A percentile compares a stretch with the other conserved stretches of the same genome.
Evolutionary conservation across 2,329 filamentous ascomycete genomes (phyloP).

Genomic region (Phialophora chinensis): DNA sequence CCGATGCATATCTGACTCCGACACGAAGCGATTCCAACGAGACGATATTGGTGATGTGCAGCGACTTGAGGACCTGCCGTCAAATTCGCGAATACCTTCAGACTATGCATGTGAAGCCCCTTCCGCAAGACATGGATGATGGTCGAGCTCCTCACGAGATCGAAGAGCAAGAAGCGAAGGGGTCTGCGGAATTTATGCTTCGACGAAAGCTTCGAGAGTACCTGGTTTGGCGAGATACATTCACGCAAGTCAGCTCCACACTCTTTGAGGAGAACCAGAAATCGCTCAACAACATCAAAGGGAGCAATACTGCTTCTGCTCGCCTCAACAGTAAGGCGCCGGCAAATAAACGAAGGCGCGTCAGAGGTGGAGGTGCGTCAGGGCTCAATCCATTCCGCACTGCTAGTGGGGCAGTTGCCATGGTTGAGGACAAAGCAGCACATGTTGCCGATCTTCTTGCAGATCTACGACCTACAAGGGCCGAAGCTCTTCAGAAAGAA

Average conservation of each 20-base stretch:
- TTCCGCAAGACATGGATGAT: slow-evolving; percentile 47
- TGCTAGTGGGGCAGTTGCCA: slow-evolving; percentile 65
- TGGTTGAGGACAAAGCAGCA: slow-evolving; percentile 79
- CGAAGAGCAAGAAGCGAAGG: slow-evolving; percentile 61
- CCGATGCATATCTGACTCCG: slow-evolving; percentile 84
- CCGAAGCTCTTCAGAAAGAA: slow-evolving; percentile 75
- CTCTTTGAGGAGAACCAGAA: slow-evolving; percentile 82
- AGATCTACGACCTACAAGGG: slow-evolving; percentile 79
- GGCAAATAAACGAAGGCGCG: slow-evolving; percentile 81
- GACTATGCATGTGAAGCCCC: slow-evolving; percentile 77
- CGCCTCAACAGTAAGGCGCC: slow-evolving; percentile 61
- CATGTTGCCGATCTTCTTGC: slow-evolving; percentile 84
- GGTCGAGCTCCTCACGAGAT: slow-evolving; percentile 47
- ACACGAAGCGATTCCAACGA: slow-evolving; percentile 82
- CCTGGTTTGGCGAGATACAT: slow-evolving; percentile 86
- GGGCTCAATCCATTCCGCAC: slow-evolving; percentile 65
- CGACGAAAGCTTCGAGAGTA: slow-evolving; percentile 84
- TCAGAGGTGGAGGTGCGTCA: slow-evolving; percentile 75
- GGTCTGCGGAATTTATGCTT: slow-evolving; percentile 88
- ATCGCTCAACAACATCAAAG: slow-evolving; percentile 70
- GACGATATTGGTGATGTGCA: slow-evolving; percentile 95
- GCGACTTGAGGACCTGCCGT: slow-evolving; percentile 80
- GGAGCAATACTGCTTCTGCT: slow-evolving; percentile 55
- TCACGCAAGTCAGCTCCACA: slow-evolving; percentile 78
- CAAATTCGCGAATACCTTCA: slow-evolving; percentile 91